Base-by-base conservation (phyloP, 306 rosid genomes). In the Elaeagnus macrophylla region DNA sequence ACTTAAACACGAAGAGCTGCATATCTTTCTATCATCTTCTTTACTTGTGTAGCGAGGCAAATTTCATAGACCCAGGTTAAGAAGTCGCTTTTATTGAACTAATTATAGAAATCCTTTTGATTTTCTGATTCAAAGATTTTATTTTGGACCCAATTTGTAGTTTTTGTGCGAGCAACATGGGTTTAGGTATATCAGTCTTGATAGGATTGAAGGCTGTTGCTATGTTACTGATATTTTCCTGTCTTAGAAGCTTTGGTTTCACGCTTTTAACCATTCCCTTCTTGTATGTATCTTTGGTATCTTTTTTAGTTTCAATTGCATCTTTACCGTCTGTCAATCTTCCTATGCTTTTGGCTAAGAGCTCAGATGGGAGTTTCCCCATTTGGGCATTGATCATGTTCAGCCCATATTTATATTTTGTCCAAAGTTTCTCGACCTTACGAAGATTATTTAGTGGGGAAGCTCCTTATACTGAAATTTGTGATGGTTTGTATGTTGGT, bases 401-500 rank as follows among this genome's bases (percentile, higher is more conserved):
- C 75, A 66, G 84, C 44, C 97, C 97, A 2, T 86, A 86, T 49
- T 63, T 91, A 72, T 76, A 68, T 67, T 91, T 86, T 47, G 83
- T 82, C 48, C 75, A 96, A 20, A 3, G 65, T 9, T 84, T 86
- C 74, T 88, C 95, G 1, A 48, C 80, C 0, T 39, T 91, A 17
- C 64, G 93, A 48, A 79, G 97, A 59, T 48, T 71, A 18, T 44
- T 16, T 39, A 84, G 89, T 41, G 71, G 79, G 43, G 97, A 91
- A 51, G 62, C 84, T 37, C 69, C 94, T 10, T 91, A 78, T 19
- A 55, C 57, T 3, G 56, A 80, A 44, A 78, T 91, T 40, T 60
- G 56, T n/a, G 85, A 81, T 7, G 89, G 95, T 3, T 53, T 91
- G 32, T 91, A 61, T 5, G 96, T 91, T 19, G 97, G 97, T 3